These are phyloP conservation scores for Colletotrichum lini DNA, from an alignment of 2,329 filamentous ascomycete species.

Conservation along the genomic window DNA sequence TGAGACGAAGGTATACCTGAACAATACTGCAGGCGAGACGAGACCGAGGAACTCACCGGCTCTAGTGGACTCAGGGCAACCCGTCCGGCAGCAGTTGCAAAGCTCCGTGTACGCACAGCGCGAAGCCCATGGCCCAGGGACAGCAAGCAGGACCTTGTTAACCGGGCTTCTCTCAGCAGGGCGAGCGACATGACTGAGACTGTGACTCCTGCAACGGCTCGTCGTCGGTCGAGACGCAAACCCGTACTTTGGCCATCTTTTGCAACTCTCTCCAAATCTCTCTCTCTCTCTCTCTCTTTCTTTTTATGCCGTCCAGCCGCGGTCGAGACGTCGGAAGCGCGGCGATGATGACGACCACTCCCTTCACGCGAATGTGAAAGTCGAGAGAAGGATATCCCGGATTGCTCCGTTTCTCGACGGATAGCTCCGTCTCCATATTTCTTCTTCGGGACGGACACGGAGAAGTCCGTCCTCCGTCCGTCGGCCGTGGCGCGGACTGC, in stretches of 20 bases:
- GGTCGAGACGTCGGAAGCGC: background rate
- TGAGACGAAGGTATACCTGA: too few species aligned
- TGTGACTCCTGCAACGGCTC: background rate
- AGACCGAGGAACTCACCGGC: slow-evolving; percentile 21
- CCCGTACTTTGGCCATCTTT: background rate
- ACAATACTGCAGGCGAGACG: background rate
- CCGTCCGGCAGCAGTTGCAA: slow-evolving; percentile 18
- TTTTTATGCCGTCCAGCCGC: slow-evolving; percentile 2
- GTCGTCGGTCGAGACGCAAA: background rate
- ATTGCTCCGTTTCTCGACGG: background rate
- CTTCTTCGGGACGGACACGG: background rate
- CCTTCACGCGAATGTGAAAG: too few species aligned
- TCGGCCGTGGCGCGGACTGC: background rate
- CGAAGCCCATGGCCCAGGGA: background rate
- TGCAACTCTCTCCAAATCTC: too few species aligned
- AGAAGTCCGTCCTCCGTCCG: slow-evolving; percentile 5
- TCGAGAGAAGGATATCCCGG: too few species aligned
- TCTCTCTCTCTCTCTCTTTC: too few species aligned
- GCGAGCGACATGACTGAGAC: slow-evolving; percentile 11
- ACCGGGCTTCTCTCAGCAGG: background rate
- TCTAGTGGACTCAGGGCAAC: slow-evolving; percentile 46
- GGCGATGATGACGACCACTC: background rate
- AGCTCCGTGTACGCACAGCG: slow-evolving; percentile 1
- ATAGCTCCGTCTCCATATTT: slow-evolving; percentile 2
- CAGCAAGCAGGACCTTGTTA: background rate